These are phyloP conservation scores for Colletotrichum sublineola DNA, from an alignment of 2,329 filamentous ascomycete species.

Conservation along the genomic window DNA sequence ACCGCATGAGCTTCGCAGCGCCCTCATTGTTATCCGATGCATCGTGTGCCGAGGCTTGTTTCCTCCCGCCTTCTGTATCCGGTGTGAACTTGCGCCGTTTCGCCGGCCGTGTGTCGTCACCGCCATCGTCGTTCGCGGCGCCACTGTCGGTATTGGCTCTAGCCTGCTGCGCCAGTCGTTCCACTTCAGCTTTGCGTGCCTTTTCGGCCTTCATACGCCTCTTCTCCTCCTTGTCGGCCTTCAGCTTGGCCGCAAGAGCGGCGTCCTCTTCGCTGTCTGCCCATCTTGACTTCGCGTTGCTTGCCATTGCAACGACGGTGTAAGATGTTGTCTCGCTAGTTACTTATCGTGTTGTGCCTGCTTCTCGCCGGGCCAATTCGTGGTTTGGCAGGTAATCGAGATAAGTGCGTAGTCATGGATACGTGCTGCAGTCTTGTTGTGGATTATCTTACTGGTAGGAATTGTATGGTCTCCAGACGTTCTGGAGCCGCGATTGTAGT, in stretches of 20 bases:
- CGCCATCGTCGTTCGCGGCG: constrained; percentile 47
- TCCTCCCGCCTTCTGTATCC: constrained; percentile 47
- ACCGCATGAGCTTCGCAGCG: constrained; percentile 75
- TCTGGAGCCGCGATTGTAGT: constrained; percentile 2
- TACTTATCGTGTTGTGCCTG: background rate
- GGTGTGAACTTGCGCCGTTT: constrained; percentile 74
- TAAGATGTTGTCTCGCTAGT: background rate
- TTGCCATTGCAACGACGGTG: constrained; percentile 63
- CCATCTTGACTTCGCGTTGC: constrained; percentile 83
- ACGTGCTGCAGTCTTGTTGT: background rate
- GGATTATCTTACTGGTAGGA: background rate
- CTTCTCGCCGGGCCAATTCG: background rate
- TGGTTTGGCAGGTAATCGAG: background rate
- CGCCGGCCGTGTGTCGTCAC: constrained; percentile 61
- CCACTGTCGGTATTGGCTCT: constrained; percentile 41
- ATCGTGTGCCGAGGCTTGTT: constrained; percentile 43
- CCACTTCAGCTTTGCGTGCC: constrained; percentile 74
- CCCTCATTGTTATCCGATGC: constrained; percentile 44
- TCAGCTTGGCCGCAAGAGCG: constrained; percentile 78
- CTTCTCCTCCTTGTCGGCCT: constrained; percentile 90
- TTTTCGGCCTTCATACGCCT: constrained; percentile 87
- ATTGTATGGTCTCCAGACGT: background rate
- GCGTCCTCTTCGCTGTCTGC: constrained; percentile 86
- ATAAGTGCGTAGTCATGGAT: background rate
- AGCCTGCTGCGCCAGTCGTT: constrained; percentile 50